Base-by-base conservation (phyloP, 2,329 filamentous ascomycete species). In the Aureobasidium lini region DNA sequence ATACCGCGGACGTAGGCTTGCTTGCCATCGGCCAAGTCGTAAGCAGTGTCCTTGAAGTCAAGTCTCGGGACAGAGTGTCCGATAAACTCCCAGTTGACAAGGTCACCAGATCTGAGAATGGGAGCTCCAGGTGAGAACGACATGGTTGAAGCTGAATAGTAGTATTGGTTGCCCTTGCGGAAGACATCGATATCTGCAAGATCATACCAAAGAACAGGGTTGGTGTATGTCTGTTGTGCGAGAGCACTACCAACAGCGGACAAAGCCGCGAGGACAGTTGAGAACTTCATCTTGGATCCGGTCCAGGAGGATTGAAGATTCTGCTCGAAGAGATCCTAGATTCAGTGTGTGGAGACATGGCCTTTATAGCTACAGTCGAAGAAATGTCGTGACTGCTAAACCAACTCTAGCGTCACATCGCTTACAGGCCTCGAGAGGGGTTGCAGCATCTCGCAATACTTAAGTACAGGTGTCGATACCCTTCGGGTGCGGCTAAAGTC, bases 51-150 rank as follows among this genome's bases (percentile, higher is more conserved):
- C n/a, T 72, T 64, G 54, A 74, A 75, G 60, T 73, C 70, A 4
- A 75, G 66, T 2, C 56, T 66, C 8, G 72, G 73, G 7, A 76
- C 70, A 34, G 70, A 72, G 63, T 75, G 73, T 2, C 69, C 68
- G 9, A 73, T 70, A 6, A 70, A 72, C 8, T 76, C 76, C 65
- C 77, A 84, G 53, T 75, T 80, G 36, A 79, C 75, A 0, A 85
- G 75, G 65, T 84, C 80, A 53, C 77, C 77, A 0, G 81, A 84
- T 28, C 75, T 73, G 0, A 85, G 71, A 2, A 85, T 73, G 0
- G 82, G 81, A 0, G 81, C 82, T 9, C 81, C 82, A 0, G 82
- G 77, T 10, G 77, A 81, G 65, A 79, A 84, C 54, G 81, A 78
- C 65, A 84, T 81, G 6, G 75, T 82, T 1, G 81, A 84, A 0